Base-by-base conservation (phyloP, 768 basidiomycete genomes). In the Termitomyces bulborhizus region DNA sequence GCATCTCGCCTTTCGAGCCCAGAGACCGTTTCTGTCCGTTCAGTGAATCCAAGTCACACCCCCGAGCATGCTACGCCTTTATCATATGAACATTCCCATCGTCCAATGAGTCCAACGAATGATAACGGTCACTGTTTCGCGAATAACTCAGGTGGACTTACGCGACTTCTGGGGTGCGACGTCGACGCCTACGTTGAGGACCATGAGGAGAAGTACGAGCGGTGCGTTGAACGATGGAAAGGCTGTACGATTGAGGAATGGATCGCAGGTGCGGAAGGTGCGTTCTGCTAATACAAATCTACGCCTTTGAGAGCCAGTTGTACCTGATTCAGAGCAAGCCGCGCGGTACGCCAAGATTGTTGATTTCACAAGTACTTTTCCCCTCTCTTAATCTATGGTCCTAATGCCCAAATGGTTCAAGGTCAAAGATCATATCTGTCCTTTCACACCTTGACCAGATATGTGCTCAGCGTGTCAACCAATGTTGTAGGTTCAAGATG, bases 241-340 rank as follows among this genome's bases (percentile, higher is more conserved):
- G 70, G 74, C 6, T 81, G 80, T 54, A 71, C 73, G 0, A 65
- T 74, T 54, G 76, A 78, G 13, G 81, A 84, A 49, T 84, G 84
- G 84, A 63, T 70, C 4, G 70, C 76, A 26, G 84, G 82, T 5
- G 78, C 76, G 1, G 73, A n/a, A n/a, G n/a, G n/a, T n/a, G n/a
- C n/a, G n/a, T n/a, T n/a, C n/a, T n/a, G n/a, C n/a, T n/a, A n/a
- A n/a, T n/a, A n/a, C n/a, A n/a, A n/a, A n/a, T n/a, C n/a, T n/a
- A n/a, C n/a, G n/a, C n/a, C n/a, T n/a, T n/a, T n/a, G n/a, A n/a
- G n/a, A n/a, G n/a, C n/a, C n/a, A n/a, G n/a, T n/a, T n/a, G n/a
- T n/a, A n/a, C 42, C 53, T 15, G n/a, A 6, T 37, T 6, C 26
- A 82, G 82, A 80, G 58, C 65, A 82, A 51, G 63, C 69, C 3